Percentiles rank a stretch among this genome's conserved stretches.
phyloP scores from a whole-genome alignment of 805 yeast species.

The Yamadazyma endophytica region DNA sequence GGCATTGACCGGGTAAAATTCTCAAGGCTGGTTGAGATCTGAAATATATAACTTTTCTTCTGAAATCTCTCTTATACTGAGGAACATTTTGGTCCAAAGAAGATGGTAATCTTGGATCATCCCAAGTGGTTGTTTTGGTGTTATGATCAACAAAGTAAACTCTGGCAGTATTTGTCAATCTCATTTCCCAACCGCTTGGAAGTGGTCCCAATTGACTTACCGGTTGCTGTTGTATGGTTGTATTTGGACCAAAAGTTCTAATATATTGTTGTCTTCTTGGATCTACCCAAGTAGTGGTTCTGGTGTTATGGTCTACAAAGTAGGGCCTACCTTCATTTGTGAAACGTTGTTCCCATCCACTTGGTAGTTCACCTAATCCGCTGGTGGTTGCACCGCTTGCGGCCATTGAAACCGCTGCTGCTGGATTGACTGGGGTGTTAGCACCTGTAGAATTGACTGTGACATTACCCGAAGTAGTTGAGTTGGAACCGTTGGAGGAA shows the following conservation, averaged over 20 bases:
- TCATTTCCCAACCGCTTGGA: slow-evolving; percentile 99
- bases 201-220: slow-evolving; percentile 96
- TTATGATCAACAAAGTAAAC: slow-evolving; percentile 98
- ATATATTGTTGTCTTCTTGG: slow-evolving; percentile 98
- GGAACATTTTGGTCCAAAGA: slow-evolving; percentile 98
- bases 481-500: slow-evolving; percentile 8
- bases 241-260: slow-evolving; percentile 85
- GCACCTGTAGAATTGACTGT: slow-evolving; percentile 43
- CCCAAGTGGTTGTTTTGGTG: slow-evolving; percentile 99
- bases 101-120: slow-evolving; percentile 97
- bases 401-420: slow-evolving; percentile 65
- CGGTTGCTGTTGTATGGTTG: slow-evolving; percentile 96
- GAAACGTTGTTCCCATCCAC: slow-evolving; percentile 98
- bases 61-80: slow-evolving; percentile 97
- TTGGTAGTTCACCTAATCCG: slow-evolving; percentile 94
- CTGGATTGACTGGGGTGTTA: slow-evolving; percentile 55
- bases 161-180: slow-evolving; percentile 96
- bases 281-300: slow-evolving; percentile 99
- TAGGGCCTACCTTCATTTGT: slow-evolving; percentile 98
- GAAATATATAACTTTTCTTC: slow-evolving; percentile 96
- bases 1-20: slow-evolving; percentile 97
- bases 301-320: slow-evolving; percentile 98
- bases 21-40: slow-evolving; percentile 97
- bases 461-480: slow-evolving; percentile 40
- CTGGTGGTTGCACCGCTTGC: slow-evolving; percentile 88